Percentiles rank a stretch among this genome's conserved stretches.
Evolutionary conservation across 2,329 filamentous ascomycete species (phyloP).

Genomic region (Akanthomyces dipterigenus): DNA sequence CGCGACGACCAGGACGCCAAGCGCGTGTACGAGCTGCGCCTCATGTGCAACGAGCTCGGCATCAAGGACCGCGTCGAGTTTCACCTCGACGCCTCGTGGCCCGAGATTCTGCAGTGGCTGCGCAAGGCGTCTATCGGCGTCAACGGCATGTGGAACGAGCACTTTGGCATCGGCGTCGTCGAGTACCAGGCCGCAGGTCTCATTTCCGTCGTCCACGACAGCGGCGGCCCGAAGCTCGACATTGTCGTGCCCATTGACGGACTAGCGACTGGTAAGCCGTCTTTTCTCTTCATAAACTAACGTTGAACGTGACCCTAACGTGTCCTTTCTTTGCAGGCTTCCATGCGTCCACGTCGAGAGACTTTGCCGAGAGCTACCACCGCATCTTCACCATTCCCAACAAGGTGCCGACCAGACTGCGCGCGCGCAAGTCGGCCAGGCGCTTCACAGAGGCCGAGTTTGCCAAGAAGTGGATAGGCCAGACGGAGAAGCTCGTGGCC

Average conservation of each 20-base stretch:
- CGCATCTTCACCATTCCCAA: constrained; percentile 68
- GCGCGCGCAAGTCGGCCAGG: constrained; percentile 71
- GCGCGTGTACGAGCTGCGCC: constrained; percentile 78
- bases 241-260: constrained; percentile 81
- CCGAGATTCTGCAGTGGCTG: constrained; percentile 75
- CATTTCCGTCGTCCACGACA: constrained; percentile 88
- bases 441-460: constrained; percentile 89
- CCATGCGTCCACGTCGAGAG: constrained; percentile 76
- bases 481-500: constrained; percentile 66
- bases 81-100: constrained; percentile 83
- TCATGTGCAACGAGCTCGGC: constrained; percentile 78
- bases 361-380: constrained; percentile 77
- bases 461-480: constrained; percentile 65
- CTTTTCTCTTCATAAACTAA: not conserved
- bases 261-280: constrained; percentile 60
- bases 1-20: constrained; percentile 74
- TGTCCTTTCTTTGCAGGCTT: not conserved
- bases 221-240: constrained; percentile 85
- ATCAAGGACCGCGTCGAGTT: constrained; percentile 83
- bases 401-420: constrained; percentile 63
- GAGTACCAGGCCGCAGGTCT: constrained; percentile 96
- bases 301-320: not conserved
- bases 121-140: constrained; percentile 74
- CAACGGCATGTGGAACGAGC: constrained; percentile 99
- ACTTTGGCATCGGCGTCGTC: constrained; percentile 96